These are phyloP conservation scores for Globisporangium ultimum DNA, from an alignment of 352 stramenopile genomes.

Conservation along the genomic window DNA sequence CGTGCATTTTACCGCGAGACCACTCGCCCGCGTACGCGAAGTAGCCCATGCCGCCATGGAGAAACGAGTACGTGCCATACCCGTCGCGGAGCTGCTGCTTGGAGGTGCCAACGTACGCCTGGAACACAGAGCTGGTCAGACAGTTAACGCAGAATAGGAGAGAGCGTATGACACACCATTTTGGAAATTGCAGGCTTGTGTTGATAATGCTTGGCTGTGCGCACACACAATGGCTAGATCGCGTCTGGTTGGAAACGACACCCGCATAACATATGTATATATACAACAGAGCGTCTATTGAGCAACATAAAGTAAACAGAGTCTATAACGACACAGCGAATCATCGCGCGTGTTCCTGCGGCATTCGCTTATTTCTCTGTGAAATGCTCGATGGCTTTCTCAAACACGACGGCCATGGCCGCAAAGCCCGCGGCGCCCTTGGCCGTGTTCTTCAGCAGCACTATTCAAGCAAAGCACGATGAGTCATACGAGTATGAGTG, in stretches of 20 bases:
- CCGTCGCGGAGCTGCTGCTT: slow-evolving; percentile 43
- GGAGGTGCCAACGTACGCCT: slow-evolving; percentile 41
- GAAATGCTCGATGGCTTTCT: slow-evolving; percentile 75
- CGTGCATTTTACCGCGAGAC: slow-evolving; percentile 57
- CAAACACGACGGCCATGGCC: slow-evolving; percentile 82
- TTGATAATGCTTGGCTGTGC: too few species aligned
- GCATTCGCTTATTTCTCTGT: slow-evolving; percentile 18
- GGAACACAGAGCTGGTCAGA: background rate
- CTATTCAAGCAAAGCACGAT: slow-evolving; percentile 23
- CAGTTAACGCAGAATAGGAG: too few species aligned
- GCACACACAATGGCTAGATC: too few species aligned
- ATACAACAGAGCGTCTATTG: too few species aligned
- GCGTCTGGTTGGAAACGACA: too few species aligned
- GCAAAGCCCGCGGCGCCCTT: slow-evolving; percentile 81
- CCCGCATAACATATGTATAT: too few species aligned
- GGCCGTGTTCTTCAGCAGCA: slow-evolving; percentile 60
- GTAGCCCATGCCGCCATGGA: slow-evolving; percentile 13
- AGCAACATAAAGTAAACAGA: too few species aligned
- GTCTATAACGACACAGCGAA: too few species aligned
- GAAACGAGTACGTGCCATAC: slow-evolving; percentile 44
- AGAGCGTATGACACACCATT: background rate
- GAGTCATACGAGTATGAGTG: background rate
- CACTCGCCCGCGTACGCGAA: slow-evolving; percentile 74
- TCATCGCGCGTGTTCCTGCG: too few species aligned
- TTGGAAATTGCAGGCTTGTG: background rate